Percentiles rank a stretch among this genome's conserved stretches.
phyloP scores from a whole-genome alignment of 306 rosid genomes.

The Notholithocarpus densiflorus region DNA sequence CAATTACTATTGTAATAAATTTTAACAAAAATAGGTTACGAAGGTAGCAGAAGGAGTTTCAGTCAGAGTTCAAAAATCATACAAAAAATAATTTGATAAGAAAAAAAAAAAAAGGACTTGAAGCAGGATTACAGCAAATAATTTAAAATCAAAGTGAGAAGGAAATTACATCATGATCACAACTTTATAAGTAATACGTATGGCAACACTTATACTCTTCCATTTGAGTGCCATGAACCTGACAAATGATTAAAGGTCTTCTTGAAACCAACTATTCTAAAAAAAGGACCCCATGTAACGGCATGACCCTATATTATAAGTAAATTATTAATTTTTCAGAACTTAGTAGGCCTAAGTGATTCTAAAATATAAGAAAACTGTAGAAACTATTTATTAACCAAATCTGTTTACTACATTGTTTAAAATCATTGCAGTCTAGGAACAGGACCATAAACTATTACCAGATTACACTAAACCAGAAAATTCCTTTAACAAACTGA shows the following conservation, averaged over 20 bases:
- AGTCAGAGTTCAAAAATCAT: not conserved
- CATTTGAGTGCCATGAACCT: too few relatives aligned
- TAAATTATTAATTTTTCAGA: not conserved
- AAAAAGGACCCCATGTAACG: too few relatives aligned
- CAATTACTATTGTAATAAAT: constrained; percentile 10
- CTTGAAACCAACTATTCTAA: too few relatives aligned
- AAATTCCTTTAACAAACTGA: not conserved
- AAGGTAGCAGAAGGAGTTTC: not conserved
- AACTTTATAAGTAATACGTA: not conserved
- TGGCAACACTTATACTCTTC: too few relatives aligned
- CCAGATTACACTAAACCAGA: not conserved
- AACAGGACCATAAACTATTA: constrained; percentile 2
- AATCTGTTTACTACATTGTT: not conserved
- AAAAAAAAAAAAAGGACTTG: not conserved
- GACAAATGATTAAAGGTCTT: too few relatives aligned
- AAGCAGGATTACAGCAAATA: not conserved
- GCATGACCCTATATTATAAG: not conserved
- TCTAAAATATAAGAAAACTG: not conserved
- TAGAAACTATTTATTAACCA: too few relatives aligned
- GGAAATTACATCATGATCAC: not conserved
- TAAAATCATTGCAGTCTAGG: not conserved
- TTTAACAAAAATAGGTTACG: constrained; percentile 3
- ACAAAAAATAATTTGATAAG: too few relatives aligned
- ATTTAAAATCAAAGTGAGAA: not conserved
- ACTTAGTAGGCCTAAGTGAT: not conserved